These are phyloP conservation scores for Amanita subjunquillea DNA, from an alignment of 768 basidiomycete genomes.

Conservation along the genomic window DNA sequence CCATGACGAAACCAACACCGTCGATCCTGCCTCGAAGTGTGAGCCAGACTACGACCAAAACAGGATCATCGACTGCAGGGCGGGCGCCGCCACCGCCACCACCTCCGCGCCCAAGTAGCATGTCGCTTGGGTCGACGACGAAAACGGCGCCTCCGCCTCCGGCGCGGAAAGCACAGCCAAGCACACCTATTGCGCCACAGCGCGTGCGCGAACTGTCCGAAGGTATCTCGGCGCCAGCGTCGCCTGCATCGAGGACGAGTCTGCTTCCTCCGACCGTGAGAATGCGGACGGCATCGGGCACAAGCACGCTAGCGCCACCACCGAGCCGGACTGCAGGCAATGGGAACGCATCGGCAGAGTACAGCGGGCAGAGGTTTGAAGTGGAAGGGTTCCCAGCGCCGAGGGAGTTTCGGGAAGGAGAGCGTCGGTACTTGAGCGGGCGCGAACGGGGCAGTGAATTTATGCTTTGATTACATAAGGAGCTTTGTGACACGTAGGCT, in stretches of 20 bases:
- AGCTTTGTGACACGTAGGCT: slow-evolving; percentile 40
- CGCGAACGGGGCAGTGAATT: slow-evolving; percentile 65
- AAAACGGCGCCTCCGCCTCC: slow-evolving; percentile 34
- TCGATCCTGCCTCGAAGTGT: slow-evolving; percentile 24
- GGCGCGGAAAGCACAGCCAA: slow-evolving; percentile 11
- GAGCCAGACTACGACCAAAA: slow-evolving; percentile 17
- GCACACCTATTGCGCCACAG: slow-evolving; percentile 11
- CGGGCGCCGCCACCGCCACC: slow-evolving; percentile 30
- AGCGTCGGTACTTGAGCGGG: slow-evolving; percentile 55
- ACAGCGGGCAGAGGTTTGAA: slow-evolving; percentile 65
- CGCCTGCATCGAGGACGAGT: background rate
- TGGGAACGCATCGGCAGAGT: slow-evolving; percentile 34
- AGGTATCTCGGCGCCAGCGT: slow-evolving; percentile 3
- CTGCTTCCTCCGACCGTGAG: slow-evolving; percentile 17
- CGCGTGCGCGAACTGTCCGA: slow-evolving; percentile 12
- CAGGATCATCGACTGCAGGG: slow-evolving; percentile 10
- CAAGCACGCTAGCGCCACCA: slow-evolving; percentile 19
- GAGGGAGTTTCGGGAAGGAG: slow-evolving; percentile 40
- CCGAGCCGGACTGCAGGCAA: slow-evolving; percentile 15
- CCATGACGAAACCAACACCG: slow-evolving; percentile 18
- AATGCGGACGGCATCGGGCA: slow-evolving; percentile 14
- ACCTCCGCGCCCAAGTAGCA: slow-evolving; percentile 30
- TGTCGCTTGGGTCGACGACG: slow-evolving; percentile 17
- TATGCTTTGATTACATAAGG: slow-evolving; percentile 16
- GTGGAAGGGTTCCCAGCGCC: slow-evolving; percentile 74